Evolutionary conservation across 192 early-diverging fungal genomes (phyloP), one percentile per base, ranked within the genome.

Genomic region (Coemansia sp.): DNA sequence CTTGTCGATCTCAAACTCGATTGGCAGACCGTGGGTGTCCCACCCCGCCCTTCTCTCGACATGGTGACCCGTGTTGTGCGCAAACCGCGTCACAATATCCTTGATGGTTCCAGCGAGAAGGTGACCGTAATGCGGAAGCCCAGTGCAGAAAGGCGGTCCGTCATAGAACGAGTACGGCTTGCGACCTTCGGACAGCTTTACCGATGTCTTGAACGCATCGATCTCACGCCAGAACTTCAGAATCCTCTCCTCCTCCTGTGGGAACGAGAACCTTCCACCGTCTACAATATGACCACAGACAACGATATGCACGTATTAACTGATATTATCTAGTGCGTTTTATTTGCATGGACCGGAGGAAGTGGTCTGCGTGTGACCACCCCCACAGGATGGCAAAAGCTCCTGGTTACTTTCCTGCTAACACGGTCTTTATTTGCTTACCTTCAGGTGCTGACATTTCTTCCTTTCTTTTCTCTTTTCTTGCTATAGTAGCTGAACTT

Each of bases 41-140:
- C 97, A 99, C 52, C 97, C 97, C 59, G 95, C 95, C 56, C 96
- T 84, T 63, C 97, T 87, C 79, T 99, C 97, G 37, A 99, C 97
- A 73, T 95, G 89, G 78, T 97, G 93, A 48, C 97, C 97, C 50
- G 94, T 99, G 67, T 85, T 86, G 66, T 92, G 87, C 20, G 97
- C 97, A 82, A 91, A 99, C 52, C 97, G 87, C 10, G 97, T 99
- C 60, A 99, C 94, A 57, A 96, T 90, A 77, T 99, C 97, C 90
- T 99, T 99, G 83, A 99, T 97, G 65, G 97, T 98, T 70, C 97
- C 96, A 17, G 96, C 95, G 6, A 99, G 85, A 85, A 99, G 85
- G 68, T 99, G 97, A 50, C 97, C 97, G 72, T 99, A 98, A 74
- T 99, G 97, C 34, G 97, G 97, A 55, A 97, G 80, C 15, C 97